A percentile compares a stretch with the other conserved stretches of the same genome.
These are phyloP conservation scores for Ophiostoma pallidulum DNA, from an alignment of 2,329 filamentous ascomycete species.

Conservation along the genomic window DNA sequence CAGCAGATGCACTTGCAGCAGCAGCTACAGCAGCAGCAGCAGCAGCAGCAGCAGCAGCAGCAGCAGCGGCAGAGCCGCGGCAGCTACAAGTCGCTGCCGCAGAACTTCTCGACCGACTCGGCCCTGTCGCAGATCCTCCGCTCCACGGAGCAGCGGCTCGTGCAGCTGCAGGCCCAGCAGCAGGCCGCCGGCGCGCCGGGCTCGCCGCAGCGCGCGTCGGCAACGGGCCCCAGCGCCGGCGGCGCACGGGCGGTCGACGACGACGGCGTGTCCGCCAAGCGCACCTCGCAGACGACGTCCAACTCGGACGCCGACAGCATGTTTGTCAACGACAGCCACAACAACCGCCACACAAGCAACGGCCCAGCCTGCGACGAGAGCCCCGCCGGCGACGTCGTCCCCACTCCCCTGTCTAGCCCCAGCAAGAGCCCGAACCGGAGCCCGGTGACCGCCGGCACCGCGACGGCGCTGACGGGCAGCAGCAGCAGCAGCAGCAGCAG, in stretches of 20 bases:
- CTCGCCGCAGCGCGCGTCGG: background rate
- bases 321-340: conserved; percentile 1
- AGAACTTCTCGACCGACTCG: conserved; percentile 30
- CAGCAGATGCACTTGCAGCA: conserved; percentile 9
- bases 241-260: background rate
- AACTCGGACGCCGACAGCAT: conserved; percentile 14
- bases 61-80: background rate
- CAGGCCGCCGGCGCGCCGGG: background rate
- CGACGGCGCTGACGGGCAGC: background rate
- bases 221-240: background rate
- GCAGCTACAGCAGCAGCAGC: conserved; percentile 4
- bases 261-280: conserved; percentile 3
- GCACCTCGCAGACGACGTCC: conserved; percentile 9
- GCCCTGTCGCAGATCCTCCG: conserved; percentile 42
- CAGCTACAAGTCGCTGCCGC: conserved; percentile 3
- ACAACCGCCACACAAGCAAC: background rate
- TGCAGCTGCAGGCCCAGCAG: conserved; percentile 13
- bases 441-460: background rate
- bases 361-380: background rate
- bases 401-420: conserved; percentile 15
- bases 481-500: background rate
- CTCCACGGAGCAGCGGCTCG: conserved; percentile 42
- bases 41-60: background rate
- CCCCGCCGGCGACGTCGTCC: background rate
- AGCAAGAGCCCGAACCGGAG: conserved; percentile 11